A percentile compares a stretch with the other conserved stretches of the same genome.
These are phyloP conservation scores for Tetracentron sinense DNA, from an alignment of 164 flowering plant species.

Conservation along the genomic window DNA sequence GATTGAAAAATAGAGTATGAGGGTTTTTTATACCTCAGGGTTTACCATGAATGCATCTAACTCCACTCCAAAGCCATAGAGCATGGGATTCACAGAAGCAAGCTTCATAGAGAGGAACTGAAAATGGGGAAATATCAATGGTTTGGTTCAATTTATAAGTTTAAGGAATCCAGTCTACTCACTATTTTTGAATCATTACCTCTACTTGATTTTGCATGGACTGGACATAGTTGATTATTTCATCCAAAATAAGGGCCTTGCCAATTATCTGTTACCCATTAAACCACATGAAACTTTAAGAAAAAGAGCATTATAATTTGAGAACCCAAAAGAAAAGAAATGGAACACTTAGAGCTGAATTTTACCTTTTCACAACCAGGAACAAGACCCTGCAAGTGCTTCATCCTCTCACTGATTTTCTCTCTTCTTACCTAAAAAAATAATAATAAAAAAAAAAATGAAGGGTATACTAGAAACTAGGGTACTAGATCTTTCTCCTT, in stretches of 20 bases:
- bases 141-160: not conserved
- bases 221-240: slow-evolving; percentile 82
- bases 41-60: slow-evolving; percentile 36
- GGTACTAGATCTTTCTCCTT: no score
- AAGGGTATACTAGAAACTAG: not conserved
- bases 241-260: slow-evolving; percentile 89
- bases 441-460: not conserved
- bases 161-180: no score
- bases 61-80: slow-evolving; percentile 60
- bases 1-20: not conserved
- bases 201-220: slow-evolving; percentile 89
- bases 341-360: slow-evolving; percentile 6
- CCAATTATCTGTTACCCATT: slow-evolving; percentile 58
- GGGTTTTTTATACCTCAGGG: slow-evolving; percentile 25
- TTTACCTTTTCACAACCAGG: slow-evolving; percentile 76
- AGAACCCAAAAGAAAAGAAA: slow-evolving; percentile 9
- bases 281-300: slow-evolving; percentile 33
- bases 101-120: slow-evolving; percentile 96
- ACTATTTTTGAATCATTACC: slow-evolving; percentile 36
- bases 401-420: slow-evolving; percentile 84
- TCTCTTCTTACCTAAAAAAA: slow-evolving; percentile 67
- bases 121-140: not conserved
- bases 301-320: not conserved
- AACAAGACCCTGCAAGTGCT: slow-evolving; percentile 62
- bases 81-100: slow-evolving; percentile 65